Percentiles rank a stretch among this genome's conserved stretches.
Conservation (phyloP, 805 yeast species). For the Yueomyces sp. region DNA sequence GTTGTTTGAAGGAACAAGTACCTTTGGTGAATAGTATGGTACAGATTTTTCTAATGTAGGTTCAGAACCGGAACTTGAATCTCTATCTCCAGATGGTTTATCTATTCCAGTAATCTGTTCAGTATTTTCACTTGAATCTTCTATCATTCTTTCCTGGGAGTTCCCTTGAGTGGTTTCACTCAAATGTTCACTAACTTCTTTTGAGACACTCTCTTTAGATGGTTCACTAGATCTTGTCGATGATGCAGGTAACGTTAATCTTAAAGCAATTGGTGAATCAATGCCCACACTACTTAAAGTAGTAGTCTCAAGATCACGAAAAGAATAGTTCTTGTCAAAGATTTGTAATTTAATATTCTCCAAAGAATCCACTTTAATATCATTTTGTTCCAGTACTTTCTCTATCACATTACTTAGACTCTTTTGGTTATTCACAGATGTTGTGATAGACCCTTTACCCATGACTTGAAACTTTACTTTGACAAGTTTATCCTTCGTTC, state of each 20-base stretch:
- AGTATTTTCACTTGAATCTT: background rate
- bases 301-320: conserved; percentile 4
- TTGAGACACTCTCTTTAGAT: too few relatives aligned
- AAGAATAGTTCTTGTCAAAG: conserved; percentile 8
- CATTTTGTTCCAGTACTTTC: conserved; percentile 3
- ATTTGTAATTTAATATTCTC: conserved; percentile 9
- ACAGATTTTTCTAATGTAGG: background rate
- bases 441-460: conserved; percentile 12
- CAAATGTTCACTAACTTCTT: background rate
- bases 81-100: background rate
- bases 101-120: background rate
- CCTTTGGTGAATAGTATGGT: conserved; percentile 8
- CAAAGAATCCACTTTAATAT: conserved; percentile 5
- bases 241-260: background rate
- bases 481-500: conserved; percentile 5
- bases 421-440: conserved; percentile 12
- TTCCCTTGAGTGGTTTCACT: background rate
- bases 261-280: conserved; percentile 5
- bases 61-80: background rate
- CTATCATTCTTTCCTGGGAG: background rate
- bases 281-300: conserved; percentile 12
- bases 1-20: conserved; percentile 11
- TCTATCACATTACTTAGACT: conserved; percentile 7
- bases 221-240: background rate
- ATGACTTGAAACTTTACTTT: conserved; percentile 22